Evolutionary conservation across 192 early-diverging fungal species (phyloP).

Genomic region (Backusella parvicylindrica): DNA sequence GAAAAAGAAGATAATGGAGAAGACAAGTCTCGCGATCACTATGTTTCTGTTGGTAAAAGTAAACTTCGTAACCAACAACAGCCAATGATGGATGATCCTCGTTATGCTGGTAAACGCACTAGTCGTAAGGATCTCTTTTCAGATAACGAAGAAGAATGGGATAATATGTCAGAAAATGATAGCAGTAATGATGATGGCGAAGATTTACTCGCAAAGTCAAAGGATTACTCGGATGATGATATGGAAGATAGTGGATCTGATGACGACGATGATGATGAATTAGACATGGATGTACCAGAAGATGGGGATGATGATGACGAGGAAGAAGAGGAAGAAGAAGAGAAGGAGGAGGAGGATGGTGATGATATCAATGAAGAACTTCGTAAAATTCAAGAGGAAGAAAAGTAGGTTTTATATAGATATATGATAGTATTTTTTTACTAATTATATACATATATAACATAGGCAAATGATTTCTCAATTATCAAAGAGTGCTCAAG

Average conservation of each 20-base stretch:
- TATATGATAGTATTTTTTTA: neutral
- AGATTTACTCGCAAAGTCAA: constrained; percentile 37
- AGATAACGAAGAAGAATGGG: constrained; percentile 34
- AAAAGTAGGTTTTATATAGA: constrained; percentile 45
- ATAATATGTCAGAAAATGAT: constrained; percentile 22
- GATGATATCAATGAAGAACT: constrained; percentile 57
- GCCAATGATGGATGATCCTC: constrained; percentile 65
- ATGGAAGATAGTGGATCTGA: constrained; percentile 37
- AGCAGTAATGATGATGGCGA: constrained; percentile 43
- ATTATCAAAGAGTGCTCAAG: constrained; percentile 68
- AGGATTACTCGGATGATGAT: constrained; percentile 34
- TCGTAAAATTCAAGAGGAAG: constrained; percentile 73
- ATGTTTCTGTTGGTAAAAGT: constrained; percentile 71
- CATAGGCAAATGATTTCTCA: constrained; percentile 65
- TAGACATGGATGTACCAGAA: constrained; percentile 34
- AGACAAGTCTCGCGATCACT: constrained; percentile 61
- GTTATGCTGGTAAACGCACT: constrained; percentile 65
- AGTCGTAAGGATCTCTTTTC: constrained; percentile 63
- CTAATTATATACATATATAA: neutral
- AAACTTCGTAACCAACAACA: constrained; percentile 54
- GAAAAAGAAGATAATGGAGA: constrained; percentile 41
- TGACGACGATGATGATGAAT: constrained; percentile 29
- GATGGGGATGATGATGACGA: constrained; percentile 36
- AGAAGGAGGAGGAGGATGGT: constrained; percentile 39
- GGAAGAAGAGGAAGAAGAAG: constrained; percentile 37